Conservation (phyloP, 768 basidiomycete species). For the Ramaria sp. region DNA sequence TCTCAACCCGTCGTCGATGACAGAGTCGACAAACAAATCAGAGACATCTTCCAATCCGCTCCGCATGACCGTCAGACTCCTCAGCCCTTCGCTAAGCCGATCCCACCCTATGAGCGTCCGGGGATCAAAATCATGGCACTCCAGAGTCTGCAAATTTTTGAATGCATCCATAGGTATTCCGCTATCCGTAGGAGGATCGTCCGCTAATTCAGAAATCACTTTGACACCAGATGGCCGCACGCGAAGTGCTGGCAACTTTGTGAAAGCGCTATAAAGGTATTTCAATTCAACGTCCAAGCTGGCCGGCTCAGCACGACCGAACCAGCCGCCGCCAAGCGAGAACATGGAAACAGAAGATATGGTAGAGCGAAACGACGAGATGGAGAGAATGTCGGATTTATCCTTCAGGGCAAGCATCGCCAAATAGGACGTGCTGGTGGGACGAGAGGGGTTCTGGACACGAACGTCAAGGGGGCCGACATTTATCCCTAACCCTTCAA, state of each 20-base stretch:
- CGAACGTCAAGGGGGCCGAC: constrained; percentile 75
- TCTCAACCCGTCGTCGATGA: constrained; percentile 63
- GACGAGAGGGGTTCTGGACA: constrained; percentile 51
- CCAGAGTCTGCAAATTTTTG: constrained; percentile 71
- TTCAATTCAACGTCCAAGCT: constrained; percentile 66
- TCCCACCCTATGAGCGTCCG: constrained; percentile 79
- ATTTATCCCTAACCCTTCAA: constrained; percentile 69
- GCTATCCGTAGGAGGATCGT: constrained; percentile 60
- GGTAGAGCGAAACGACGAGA: constrained; percentile 67
- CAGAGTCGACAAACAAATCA: constrained; percentile 66
- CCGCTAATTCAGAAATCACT: constrained; percentile 55
- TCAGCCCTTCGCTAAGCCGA: constrained; percentile 53
- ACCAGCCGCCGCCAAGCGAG: constrained; percentile 68
- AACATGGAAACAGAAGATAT: constrained; percentile 66
- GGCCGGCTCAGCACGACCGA: constrained; percentile 48
- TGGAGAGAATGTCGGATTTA: constrained; percentile 64
- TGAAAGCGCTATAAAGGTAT: constrained; percentile 83
- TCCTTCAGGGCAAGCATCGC: constrained; percentile 21
- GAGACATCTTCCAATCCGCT: constrained; percentile 77
- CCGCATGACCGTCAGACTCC: constrained; percentile 63
- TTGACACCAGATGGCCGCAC: constrained; percentile 41
- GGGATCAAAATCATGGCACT: constrained; percentile 75
- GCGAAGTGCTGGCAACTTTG: constrained; percentile 72
- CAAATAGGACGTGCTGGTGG: constrained; percentile 15
- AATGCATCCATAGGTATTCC: constrained; percentile 77